Base-by-base conservation (phyloP, 768 basidiomycete genomes). In the Lactifluus piperatus region DNA sequence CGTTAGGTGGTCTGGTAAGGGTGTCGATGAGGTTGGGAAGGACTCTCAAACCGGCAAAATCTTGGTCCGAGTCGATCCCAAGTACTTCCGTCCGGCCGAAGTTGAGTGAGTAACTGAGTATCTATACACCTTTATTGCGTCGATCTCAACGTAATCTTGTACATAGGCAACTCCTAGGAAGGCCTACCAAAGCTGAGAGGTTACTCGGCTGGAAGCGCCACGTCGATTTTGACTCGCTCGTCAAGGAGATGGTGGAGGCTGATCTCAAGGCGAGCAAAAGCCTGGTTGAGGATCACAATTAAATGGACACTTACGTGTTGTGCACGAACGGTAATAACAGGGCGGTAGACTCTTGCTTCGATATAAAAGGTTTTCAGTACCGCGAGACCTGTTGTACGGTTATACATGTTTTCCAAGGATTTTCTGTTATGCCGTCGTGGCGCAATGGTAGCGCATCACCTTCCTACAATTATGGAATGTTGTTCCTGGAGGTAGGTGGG, bases 81-180 rank as follows among this genome's bases (percentile, higher is more conserved):
- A 78, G 65, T 95, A 97, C 77, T 97, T 94, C 87, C 88, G 94
- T 71, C 91, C 91, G 9, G 89, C 91, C 20, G 91, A 94, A 83
- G 92, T 95, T 73, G 92, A 95, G 85, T 91, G 68, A 62, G 88
- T 44, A 20, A n/a, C 41, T 4, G n/a, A 43, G 20, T 85, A 16
- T 62, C 24, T 45, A 39, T 41, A 55, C 29, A 37, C 32, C 45
- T 34, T 56, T 14, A 27, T 27, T 27, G 65, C 14, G 30, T 20
- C 24, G 20, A 22, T 27, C 36, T 55, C 26, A 50, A 55, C 30
- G 27, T 20, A 27, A 51, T 27, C 16, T n/a, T n/a, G 8, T 51
- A 43, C 16, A 8, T 47, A 93, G 91, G 4, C 81, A 94, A 55
- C 79, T 97, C 41, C 79, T 86, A 49, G 94, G 94, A 14, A 86